Conservation (phyloP, 116 monocot species). For the Posidonia oceanica region DNA sequence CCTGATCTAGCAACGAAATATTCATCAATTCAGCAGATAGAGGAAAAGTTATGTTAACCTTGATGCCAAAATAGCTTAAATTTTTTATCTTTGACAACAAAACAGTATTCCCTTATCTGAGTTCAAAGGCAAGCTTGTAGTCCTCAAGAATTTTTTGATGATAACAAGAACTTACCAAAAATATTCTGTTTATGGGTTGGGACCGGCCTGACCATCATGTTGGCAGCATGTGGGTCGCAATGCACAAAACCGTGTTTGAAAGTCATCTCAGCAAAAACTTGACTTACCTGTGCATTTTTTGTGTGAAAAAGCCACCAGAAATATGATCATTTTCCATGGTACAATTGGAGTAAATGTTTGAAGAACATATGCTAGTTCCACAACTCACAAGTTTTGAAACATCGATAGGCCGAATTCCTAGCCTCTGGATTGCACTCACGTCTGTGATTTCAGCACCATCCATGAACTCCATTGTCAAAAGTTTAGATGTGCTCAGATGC, state of each 20-base stretch:
- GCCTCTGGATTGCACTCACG: conserved; percentile 41
- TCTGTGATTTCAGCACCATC: conserved; percentile 83
- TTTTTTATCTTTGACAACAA: no score
- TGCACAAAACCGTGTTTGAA: conserved; percentile 98
- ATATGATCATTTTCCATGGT: not conserved
- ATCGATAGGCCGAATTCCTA: conserved; percentile 57
- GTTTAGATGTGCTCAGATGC: conserved; percentile 71
- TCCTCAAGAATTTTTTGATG: not conserved
- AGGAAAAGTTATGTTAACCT: no score
- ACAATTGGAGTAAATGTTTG: not conserved
- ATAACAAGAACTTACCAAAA: conserved; percentile 40
- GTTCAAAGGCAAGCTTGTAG: not conserved
- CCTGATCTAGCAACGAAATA: no score
- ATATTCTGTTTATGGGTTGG: conserved; percentile 33
- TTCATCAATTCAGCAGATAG: no score
- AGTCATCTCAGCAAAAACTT: conserved; percentile 89
- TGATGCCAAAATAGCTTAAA: no score
- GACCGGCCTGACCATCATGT: conserved; percentile 85
- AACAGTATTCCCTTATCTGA: no score
- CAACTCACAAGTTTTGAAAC: conserved; percentile 68
- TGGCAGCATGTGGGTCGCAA: conserved; percentile 97
- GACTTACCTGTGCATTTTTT: conserved; percentile 42
- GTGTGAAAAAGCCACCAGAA: not conserved
- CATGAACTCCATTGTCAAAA: conserved; percentile 94
- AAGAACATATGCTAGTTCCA: not conserved